Percentiles rank a stretch among this genome's conserved stretches.
Conservation (phyloP, 768 basidiomycete genomes). For the Gymnopilus junonius region DNA sequence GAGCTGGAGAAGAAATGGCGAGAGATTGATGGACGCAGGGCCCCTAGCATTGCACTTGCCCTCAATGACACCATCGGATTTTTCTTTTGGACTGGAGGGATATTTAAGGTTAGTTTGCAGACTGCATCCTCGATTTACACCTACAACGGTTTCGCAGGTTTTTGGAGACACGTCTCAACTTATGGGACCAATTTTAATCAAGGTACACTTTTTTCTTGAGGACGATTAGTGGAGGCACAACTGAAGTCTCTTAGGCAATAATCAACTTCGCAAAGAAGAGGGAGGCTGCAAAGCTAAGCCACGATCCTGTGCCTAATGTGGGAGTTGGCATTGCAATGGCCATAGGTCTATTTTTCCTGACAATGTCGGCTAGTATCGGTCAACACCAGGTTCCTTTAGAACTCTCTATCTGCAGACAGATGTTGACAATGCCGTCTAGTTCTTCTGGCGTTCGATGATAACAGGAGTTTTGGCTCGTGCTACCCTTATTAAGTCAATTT, state of each 20-base stretch:
- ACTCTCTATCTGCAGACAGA: not conserved
- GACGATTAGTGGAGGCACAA: not conserved
- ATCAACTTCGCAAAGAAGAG: constrained; percentile 63
- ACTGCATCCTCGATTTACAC: not conserved
- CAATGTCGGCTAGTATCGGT: constrained; percentile 55
- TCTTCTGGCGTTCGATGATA: constrained; percentile 73
- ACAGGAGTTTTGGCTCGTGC: constrained; percentile 68
- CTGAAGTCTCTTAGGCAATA: constrained; percentile 44
- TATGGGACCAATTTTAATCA: constrained; percentile 66
- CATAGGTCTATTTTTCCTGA: constrained; percentile 54
- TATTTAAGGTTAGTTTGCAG: constrained; percentile 51
- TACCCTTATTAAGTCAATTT: constrained; percentile 71
- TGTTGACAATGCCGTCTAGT: constrained; percentile 37
- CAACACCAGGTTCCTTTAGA: constrained; percentile 57
- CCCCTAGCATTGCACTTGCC: constrained; percentile 61
- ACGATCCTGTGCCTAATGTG: constrained; percentile 40
- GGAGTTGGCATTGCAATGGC: constrained; percentile 66
- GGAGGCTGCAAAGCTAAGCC: constrained; percentile 40
- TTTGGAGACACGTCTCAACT: constrained; percentile 64
- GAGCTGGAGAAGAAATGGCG: constrained; percentile 49
- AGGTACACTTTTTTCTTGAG: constrained; percentile 35
- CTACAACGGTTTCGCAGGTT: constrained; percentile 39
- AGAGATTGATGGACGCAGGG: constrained; percentile 44
- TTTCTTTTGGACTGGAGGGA: constrained; percentile 67
- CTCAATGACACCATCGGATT: constrained; percentile 62